Conservation (phyloP, 495 filamentous ascomycete species). For the Penicillium antarcticum region DNA sequence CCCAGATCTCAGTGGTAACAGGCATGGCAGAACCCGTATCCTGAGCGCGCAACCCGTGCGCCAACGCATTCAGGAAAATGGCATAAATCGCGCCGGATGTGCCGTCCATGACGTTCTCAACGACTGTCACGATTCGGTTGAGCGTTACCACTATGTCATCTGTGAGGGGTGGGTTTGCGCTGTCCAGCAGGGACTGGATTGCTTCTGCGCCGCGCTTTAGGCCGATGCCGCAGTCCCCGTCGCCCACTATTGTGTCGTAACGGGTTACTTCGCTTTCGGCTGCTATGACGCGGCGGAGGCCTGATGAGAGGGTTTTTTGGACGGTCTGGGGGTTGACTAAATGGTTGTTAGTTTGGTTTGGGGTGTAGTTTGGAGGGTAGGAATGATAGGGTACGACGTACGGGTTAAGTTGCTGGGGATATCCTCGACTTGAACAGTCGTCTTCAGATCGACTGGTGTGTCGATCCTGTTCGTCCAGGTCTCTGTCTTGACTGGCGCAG, state of each 20-base stretch:
- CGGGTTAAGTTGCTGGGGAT: slow-evolving; percentile 68
- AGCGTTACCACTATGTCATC: slow-evolving; percentile 72
- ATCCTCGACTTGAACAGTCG: slow-evolving; percentile 52
- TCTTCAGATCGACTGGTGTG: slow-evolving; percentile 43
- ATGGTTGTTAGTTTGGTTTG: slow-evolving; percentile 14
- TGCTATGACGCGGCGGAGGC: slow-evolving; percentile 65
- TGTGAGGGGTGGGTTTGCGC: slow-evolving; percentile 44
- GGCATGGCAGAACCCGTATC: slow-evolving; percentile 44
- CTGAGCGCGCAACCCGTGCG: slow-evolving; percentile 65
- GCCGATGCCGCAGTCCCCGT: slow-evolving; percentile 92
- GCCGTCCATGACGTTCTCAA: slow-evolving; percentile 93
- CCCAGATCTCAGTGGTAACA: slow-evolving; percentile 62
- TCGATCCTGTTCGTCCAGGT: slow-evolving; percentile 52
- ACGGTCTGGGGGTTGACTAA: slow-evolving; percentile 58
- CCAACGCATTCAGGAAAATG: slow-evolving; percentile 91
- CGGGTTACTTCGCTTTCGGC: slow-evolving; percentile 82
- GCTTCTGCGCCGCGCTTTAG: slow-evolving; percentile 90
- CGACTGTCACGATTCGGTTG: slow-evolving; percentile 69
- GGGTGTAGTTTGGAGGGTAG: background rate
- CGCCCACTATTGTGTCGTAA: slow-evolving; percentile 89
- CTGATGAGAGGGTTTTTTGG: slow-evolving; percentile 60
- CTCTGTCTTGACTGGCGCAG: slow-evolving; percentile 58
- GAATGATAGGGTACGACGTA: slow-evolving; percentile 25
- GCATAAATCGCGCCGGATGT: slow-evolving; percentile 94
- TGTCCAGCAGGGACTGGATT: slow-evolving; percentile 62